Base-by-base conservation (phyloP, 768 basidiomycete species). In the Tylopilus rubrobrunneus region DNA sequence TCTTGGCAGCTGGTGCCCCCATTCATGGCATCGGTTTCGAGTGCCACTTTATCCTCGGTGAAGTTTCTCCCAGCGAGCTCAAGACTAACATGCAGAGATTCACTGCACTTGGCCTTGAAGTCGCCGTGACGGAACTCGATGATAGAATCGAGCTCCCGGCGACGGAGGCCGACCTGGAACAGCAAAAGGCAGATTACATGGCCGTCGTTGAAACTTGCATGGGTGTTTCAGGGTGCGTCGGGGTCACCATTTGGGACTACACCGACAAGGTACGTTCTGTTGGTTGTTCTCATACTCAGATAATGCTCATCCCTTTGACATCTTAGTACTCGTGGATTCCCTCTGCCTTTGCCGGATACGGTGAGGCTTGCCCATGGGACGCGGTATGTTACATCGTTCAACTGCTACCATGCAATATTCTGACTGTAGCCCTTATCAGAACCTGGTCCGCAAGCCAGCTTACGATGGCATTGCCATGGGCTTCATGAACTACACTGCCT, bases 101-200 rank as follows among this genome's bases (percentile, higher is more conserved):
- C 34, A 34, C 34, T 8, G 34, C 76, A 11, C 77, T 85, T 27
- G 84, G 86, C 5, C 71, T 87, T 41, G 85, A 86, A 59, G 80
- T 86, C 25, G 84, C 84, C 10, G 78, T 86, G 58, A 87, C 85
- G 3, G 85, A 86, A 63, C 76, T 87, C 45, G 85, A 87, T 62
- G 82, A 82, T 60, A 75, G 84, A 46, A 82, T 84, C 74, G 74
- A 73, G 8, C 59, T 56, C 11, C 84, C 83, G 14, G 74, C 71
- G 12, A 82, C 81, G 3, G 57, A 66, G 8, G 77, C 76, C 1
- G 69, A 77, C 33, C 71, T 81, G 31, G 72, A 68, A 29, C 81
- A 84, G 62, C 83, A 86, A 62, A 71, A 77, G 61, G 36, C 52
- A n/a, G 84, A 86, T 62, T 86, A 84, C 59, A 67, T 76, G 65